Percentiles rank a stretch among this genome's conserved stretches.
phyloP scores from a whole-genome alignment of 768 basidiomycete genomes.

The Suillus hirtellus region DNA sequence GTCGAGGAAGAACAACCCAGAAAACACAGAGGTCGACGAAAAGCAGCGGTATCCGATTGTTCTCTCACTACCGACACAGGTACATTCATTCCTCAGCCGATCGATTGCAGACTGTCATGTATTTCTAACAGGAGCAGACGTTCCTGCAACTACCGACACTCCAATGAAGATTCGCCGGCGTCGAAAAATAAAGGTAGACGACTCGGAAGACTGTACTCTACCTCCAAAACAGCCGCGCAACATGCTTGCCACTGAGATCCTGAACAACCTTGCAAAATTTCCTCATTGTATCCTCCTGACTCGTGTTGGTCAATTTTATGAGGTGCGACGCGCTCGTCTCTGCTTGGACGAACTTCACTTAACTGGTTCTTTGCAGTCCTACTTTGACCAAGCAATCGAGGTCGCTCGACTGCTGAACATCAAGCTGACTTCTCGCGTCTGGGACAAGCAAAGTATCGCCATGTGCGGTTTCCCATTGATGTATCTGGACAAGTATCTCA shows the following conservation, averaged over 20 bases:
- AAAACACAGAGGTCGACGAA: not conserved
- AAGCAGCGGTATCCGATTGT: not conserved
- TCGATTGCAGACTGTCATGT: not conserved
- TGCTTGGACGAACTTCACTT: conserved; percentile 10
- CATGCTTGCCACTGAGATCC: conserved; percentile 67
- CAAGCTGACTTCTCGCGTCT: conserved; percentile 76
- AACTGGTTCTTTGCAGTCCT: conserved; percentile 58
- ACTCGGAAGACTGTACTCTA: conserved; percentile 3
- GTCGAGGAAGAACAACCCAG: not conserved
- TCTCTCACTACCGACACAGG: not conserved
- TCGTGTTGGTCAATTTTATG: conserved; percentile 93
- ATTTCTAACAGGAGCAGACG: not conserved
- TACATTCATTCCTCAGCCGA: not conserved
- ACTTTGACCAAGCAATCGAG: conserved; percentile 87
- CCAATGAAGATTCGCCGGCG: not conserved
- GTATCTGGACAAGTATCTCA: conserved; percentile 86
- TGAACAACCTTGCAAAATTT: conserved; percentile 69
- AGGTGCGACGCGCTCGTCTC: conserved; percentile 49
- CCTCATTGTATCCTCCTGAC: conserved; percentile 91
- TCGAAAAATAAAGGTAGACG: not conserved
- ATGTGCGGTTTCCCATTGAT: conserved; percentile 93
- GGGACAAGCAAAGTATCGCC: conserved; percentile 65
- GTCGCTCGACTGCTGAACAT: conserved; percentile 78
- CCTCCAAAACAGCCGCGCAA: conserved; percentile 37
- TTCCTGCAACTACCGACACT: too few species aligned